phyloP scores from a whole-genome alignment of 2,329 filamentous ascomycete species.

The Xylaria sp. region DNA sequence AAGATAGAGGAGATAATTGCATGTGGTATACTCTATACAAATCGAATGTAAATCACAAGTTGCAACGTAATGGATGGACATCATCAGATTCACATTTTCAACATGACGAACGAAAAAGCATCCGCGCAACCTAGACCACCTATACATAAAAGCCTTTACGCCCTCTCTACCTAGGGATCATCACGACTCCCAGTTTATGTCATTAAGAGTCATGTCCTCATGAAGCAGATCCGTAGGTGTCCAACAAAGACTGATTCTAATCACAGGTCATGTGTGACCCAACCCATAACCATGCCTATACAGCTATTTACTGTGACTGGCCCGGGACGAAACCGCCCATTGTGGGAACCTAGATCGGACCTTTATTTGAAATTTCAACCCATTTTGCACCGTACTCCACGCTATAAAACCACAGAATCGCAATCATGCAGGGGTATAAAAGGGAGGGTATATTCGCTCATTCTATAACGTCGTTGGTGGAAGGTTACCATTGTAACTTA shows the following conservation, averaged over 20 bases:
- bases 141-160: neutral
- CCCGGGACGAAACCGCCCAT: conserved; percentile 8
- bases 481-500: neutral
- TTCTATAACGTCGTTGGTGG: neutral
- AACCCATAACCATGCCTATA: neutral
- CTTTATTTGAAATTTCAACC: neutral
- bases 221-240: conserved; percentile 6
- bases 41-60: neutral
- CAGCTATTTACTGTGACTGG: conserved; percentile 1
- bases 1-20: too few relatives aligned
- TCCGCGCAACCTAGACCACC: neutral
- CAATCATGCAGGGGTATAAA: conserved; percentile 20
- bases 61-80: neutral
- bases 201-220: neutral
- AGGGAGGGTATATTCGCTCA: conserved; percentile 7
- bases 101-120: neutral
- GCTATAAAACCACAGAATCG: conserved; percentile 26
- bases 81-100: neutral
- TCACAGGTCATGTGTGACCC: conserved; percentile 11
- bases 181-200: neutral
- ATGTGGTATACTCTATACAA: neutral
- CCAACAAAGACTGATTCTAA: conserved; percentile 6
- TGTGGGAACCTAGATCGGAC: conserved; percentile 5
- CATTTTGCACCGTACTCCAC: conserved; percentile 31
- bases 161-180: conserved; percentile 3